A percentile compares a stretch with the other conserved stretches of the same genome.
phyloP scores from a whole-genome alignment of 345 rosid genomes.

The Heritiera littoralis region DNA sequence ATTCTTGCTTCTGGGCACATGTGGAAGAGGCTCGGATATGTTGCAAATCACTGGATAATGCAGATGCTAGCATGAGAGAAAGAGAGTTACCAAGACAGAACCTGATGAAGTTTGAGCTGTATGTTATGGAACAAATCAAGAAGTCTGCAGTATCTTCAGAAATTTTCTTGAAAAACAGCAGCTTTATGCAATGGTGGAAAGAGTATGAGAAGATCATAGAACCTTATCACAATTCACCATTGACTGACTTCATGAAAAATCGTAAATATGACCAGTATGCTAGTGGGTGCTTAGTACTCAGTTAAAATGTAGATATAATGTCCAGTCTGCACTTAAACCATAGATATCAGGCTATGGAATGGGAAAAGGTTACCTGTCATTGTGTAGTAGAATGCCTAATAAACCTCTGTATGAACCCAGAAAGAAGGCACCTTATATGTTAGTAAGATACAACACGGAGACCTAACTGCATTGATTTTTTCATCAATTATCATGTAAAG shows the following conservation, averaged over 20 bases:
- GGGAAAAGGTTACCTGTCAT: too few relatives aligned
- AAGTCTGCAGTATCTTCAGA: conserved; percentile 61
- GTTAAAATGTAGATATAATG: not conserved
- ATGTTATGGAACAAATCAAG: conserved; percentile 41
- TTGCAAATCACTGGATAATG: conserved; percentile 20
- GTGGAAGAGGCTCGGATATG: conserved; percentile 66
- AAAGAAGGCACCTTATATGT: too few relatives aligned
- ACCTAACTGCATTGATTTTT: too few relatives aligned
- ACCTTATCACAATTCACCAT: conserved; percentile 23
- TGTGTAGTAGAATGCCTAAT: too few relatives aligned
- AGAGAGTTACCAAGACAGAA: not conserved
- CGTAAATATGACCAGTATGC: conserved; percentile 31
- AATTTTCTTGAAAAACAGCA: conserved; percentile 57
- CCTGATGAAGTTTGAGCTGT: conserved; percentile 38
- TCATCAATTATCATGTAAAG: too few relatives aligned
- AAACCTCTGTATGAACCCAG: too few relatives aligned
- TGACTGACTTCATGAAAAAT: conserved; percentile 45
- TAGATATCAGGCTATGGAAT: too few relatives aligned
- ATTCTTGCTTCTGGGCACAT: conserved; percentile 83
- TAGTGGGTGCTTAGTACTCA: conserved; percentile 15
- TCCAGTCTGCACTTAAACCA: too few relatives aligned
- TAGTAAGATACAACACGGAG: not conserved
- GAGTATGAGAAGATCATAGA: conserved; percentile 37
- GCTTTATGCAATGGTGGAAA: conserved; percentile 75
- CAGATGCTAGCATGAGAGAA: conserved; percentile 14